phyloP scores from a whole-genome alignment of 805 yeast genomes.

The Candida boleticola region DNA sequence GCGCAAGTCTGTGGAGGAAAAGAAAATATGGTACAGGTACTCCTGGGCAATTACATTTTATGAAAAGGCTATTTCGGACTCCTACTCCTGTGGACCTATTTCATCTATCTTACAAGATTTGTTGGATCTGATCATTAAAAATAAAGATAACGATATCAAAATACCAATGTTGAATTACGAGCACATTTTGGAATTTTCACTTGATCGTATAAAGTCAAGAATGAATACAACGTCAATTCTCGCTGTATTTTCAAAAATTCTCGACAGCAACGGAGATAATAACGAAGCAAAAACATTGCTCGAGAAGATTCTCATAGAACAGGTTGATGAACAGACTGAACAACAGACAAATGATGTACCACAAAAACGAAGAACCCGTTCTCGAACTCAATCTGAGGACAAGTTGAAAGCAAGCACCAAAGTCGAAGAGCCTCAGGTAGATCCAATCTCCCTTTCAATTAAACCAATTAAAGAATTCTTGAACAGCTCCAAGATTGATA shows the following conservation, averaged over 20 bases:
- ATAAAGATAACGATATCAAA: slow-evolving; percentile 13
- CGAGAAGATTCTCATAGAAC: slow-evolving; percentile 45
- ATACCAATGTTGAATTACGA: slow-evolving; percentile 57
- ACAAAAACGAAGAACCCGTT: slow-evolving; percentile 4
- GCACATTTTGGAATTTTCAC: slow-evolving; percentile 55
- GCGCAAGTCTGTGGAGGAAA: slow-evolving; percentile 5
- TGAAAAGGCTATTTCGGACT: slow-evolving; percentile 26
- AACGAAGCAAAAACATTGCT: slow-evolving; percentile 38
- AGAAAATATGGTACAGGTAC: slow-evolving; percentile 15
- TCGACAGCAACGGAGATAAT: slow-evolving; percentile 29
- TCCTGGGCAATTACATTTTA: slow-evolving; percentile 35
- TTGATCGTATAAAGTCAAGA: slow-evolving; percentile 53
- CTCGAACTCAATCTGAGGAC: slow-evolving; percentile 8
- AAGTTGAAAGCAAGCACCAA: slow-evolving; percentile 11
- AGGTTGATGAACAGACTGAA: slow-evolving; percentile 1
- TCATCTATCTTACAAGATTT: slow-evolving; percentile 20
- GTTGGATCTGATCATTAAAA: slow-evolving; percentile 9
- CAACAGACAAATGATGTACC: background rate
- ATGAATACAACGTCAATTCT: slow-evolving; percentile 71
- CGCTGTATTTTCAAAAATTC: slow-evolving; percentile 56
- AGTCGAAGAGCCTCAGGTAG: background rate
- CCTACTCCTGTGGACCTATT: slow-evolving; percentile 23
- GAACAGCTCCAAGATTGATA: slow-evolving; percentile 57
- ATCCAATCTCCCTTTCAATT: slow-evolving; percentile 16
- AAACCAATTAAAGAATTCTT: slow-evolving; percentile 61